phyloP scores from a whole-genome alignment of 805 yeast species.

The Sugiyamaella mastotermitis region DNA sequence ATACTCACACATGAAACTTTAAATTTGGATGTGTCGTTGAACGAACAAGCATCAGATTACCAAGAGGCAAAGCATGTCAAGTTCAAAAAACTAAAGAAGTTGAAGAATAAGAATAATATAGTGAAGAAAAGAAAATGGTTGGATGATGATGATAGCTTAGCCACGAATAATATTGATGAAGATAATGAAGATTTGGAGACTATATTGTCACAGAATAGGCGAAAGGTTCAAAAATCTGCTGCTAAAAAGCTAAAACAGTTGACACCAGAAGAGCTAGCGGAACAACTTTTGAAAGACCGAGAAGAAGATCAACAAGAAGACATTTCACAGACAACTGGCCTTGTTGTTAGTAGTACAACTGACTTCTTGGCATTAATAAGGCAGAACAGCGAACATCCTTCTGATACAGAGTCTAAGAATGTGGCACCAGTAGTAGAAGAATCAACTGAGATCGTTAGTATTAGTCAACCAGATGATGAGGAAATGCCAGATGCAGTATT shows the following conservation, averaged over 20 bases:
- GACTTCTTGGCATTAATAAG: slow-evolving; percentile 32
- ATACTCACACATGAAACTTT: slow-evolving; percentile 24
- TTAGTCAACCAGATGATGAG: slow-evolving; percentile 2
- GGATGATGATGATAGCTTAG: slow-evolving; percentile 19
- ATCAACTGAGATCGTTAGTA: slow-evolving; percentile 8
- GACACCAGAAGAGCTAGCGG: slow-evolving; percentile 30
- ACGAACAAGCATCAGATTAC: slow-evolving; percentile 25
- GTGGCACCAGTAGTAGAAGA: slow-evolving; percentile 7
- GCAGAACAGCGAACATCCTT: slow-evolving; percentile 12
- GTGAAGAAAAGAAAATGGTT: slow-evolving; percentile 33
- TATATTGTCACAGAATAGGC: slow-evolving; percentile 6
- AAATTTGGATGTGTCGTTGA: slow-evolving; percentile 15
- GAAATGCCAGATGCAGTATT: not conserved
- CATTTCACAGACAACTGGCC: slow-evolving; percentile 1
- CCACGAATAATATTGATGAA: slow-evolving; percentile 24
- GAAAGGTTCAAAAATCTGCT: slow-evolving; percentile 1
- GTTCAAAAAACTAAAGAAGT: slow-evolving; percentile 40
- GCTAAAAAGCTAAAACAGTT: not conserved
- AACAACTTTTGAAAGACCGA: slow-evolving; percentile 32
- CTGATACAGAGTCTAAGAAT: not conserved
- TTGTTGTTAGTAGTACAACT: slow-evolving; percentile 39
- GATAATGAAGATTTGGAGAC: slow-evolving; percentile 35
- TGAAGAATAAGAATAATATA: slow-evolving; percentile 37
- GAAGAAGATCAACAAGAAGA: slow-evolving; percentile 22
- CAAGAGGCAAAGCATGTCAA: slow-evolving; percentile 29